phyloP scores from a whole-genome alignment of 2,329 filamentous ascomycete genomes.

The Penicillium palitans region DNA sequence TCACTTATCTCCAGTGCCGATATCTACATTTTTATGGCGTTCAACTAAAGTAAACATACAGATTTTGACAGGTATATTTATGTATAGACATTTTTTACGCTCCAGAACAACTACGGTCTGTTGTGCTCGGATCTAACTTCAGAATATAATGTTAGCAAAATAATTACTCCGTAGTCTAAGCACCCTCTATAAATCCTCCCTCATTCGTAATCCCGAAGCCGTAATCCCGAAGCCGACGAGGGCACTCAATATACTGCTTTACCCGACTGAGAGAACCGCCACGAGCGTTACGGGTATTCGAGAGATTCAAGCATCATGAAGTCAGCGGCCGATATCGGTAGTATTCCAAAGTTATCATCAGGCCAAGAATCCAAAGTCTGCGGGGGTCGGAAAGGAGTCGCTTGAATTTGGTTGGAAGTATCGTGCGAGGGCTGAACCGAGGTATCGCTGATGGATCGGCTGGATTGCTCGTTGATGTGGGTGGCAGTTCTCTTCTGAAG shows the following conservation, averaged over 20 bases:
- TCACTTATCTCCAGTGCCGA: neutral
- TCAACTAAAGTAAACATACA: neutral
- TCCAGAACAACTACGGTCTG: neutral
- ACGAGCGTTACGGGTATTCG: neutral
- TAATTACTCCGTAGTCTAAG: neutral
- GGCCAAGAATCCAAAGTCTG: neutral
- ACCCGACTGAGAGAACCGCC: neutral
- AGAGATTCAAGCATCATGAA: neutral
- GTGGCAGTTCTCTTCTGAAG: neutral
- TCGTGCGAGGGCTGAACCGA: neutral
- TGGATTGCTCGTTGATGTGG: neutral
- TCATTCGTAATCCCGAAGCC: neutral
- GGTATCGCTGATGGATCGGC: neutral
- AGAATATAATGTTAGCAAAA: neutral
- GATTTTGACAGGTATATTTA: neutral
- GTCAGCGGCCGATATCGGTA: neutral
- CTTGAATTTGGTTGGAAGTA: neutral
- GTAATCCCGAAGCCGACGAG: neutral
- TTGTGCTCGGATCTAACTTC: neutral
- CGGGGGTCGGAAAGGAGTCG: neutral
- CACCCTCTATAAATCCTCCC: no score
- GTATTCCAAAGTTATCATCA: neutral
- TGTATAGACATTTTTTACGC: neutral
- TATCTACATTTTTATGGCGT: neutral
- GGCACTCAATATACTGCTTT: neutral